phyloP scores from a whole-genome alignment of 495 filamentous ascomycete genomes.

The Symbiotaphrina buchneri region DNA sequence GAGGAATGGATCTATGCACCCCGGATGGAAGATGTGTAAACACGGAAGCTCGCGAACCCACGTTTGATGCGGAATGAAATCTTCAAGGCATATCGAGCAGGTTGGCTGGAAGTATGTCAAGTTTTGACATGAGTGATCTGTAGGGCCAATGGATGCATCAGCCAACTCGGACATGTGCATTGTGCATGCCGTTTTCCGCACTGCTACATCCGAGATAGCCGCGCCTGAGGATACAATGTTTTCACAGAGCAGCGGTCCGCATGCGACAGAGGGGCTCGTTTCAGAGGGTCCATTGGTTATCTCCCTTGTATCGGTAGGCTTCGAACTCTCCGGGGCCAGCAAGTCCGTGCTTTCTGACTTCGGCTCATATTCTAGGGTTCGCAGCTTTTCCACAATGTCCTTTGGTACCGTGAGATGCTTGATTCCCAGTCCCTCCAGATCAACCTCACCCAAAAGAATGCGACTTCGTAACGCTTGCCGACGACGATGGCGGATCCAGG shows the following conservation, averaged over 20 bases:
- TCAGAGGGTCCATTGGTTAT: too few species aligned
- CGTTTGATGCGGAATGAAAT: constrained; percentile 42
- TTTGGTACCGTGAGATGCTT: constrained; percentile 48
- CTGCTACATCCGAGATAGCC: not conserved
- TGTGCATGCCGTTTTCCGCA: not conserved
- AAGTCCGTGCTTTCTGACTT: constrained; percentile 10
- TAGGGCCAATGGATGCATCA: not conserved
- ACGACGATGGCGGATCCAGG: constrained; percentile 42
- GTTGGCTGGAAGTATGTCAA: constrained; percentile 35
- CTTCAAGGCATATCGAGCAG: constrained; percentile 72
- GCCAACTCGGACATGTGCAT: not conserved
- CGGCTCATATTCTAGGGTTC: constrained; percentile 43
- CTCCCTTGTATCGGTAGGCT: not conserved
- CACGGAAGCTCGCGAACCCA: constrained; percentile 70
- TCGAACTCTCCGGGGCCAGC: not conserved
- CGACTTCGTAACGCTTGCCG: constrained; percentile 40
- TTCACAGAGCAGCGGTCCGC: too few species aligned
- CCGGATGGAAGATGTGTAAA: constrained; percentile 75
- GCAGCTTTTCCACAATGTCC: constrained; percentile 43
- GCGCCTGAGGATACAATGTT: not conserved
- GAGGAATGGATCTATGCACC: constrained; percentile 70
- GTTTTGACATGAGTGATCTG: constrained; percentile 12
- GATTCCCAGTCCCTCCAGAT: constrained; percentile 61
- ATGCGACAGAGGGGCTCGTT: not conserved
- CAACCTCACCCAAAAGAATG: constrained; percentile 51